A percentile compares a stretch with the other conserved stretches of the same genome.
Evolutionary conservation across 805 yeast species (phyloP).

Genomic region (Ascoidea tarda): DNA sequence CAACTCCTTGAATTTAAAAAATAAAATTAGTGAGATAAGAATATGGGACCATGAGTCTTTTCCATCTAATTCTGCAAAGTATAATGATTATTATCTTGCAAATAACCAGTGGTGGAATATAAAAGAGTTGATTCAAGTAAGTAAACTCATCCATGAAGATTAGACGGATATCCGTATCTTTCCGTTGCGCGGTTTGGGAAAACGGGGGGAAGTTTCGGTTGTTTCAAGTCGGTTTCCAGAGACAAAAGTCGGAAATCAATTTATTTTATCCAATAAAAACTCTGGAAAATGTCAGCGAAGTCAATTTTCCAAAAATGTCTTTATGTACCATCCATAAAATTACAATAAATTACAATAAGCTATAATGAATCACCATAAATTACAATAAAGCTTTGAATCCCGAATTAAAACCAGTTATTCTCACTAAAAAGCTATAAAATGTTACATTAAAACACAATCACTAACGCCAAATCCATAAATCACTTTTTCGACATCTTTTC

Average conservation of each 20-base stretch:
- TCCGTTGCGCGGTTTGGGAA: too few species aligned
- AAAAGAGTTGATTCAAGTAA: slow-evolving; percentile 6
- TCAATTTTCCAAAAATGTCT: too few species aligned
- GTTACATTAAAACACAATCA: slow-evolving; percentile 52
- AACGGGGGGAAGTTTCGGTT: neutral
- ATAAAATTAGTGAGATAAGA: slow-evolving; percentile 2
- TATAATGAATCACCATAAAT: too few species aligned
- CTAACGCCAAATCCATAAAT: slow-evolving; percentile 81
- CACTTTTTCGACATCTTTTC: slow-evolving; percentile 77
- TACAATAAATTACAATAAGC: too few species aligned
- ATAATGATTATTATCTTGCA: neutral
- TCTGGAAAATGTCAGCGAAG: too few species aligned
- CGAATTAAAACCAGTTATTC: too few species aligned
- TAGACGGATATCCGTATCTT: too few species aligned
- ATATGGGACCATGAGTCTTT: slow-evolving; percentile 11
- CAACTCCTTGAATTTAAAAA: neutral
- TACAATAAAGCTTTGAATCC: too few species aligned
- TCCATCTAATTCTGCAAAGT: slow-evolving; percentile 4
- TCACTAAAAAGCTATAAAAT: neutral
- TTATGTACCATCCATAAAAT: too few species aligned
- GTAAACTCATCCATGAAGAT: slow-evolving; percentile 5
- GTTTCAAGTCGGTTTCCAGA: neutral
- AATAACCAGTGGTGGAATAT: slow-evolving; percentile 10
- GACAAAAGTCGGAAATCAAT: too few species aligned
- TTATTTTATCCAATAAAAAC: too few species aligned